phyloP scores from a whole-genome alignment of 768 basidiomycete species.

The Boletus subparvulus region DNA sequence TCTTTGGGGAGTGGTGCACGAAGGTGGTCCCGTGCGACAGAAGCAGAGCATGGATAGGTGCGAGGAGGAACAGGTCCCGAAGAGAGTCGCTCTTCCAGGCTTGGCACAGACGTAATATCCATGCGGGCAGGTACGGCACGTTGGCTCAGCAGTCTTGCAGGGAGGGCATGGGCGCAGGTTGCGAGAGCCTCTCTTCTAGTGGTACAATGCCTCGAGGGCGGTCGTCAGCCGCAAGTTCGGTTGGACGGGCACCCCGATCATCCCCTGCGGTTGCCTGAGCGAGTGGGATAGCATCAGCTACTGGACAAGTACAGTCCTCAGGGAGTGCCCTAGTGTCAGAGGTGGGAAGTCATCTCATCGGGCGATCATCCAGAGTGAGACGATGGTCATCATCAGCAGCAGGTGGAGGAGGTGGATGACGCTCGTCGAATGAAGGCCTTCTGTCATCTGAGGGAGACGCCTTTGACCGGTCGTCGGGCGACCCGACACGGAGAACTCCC shows the following conservation, averaged over 20 bases:
- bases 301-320: conserved; percentile 24
- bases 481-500: conserved; percentile 18
- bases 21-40: too few relatives aligned
- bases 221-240: conserved; percentile 25
- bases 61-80: too few relatives aligned
- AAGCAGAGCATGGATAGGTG: too few relatives aligned
- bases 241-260: conserved; percentile 26
- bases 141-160: conserved; percentile 41
- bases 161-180: conserved; percentile 32
- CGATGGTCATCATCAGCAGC: conserved; percentile 23
- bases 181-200: conserved; percentile 43
- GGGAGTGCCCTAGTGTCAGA: conserved; percentile 16
- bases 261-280: conserved; percentile 22
- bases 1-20: too few relatives aligned
- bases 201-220: conserved; percentile 27
- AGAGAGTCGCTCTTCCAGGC: conserved; percentile 43
- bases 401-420: conserved; percentile 15
- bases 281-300: conserved; percentile 19
- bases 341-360: conserved; percentile 29
- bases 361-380: conserved; percentile 33
- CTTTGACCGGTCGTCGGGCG: conserved; percentile 20
- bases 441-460: conserved; percentile 33
- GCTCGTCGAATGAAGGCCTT: conserved; percentile 31
- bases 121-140: conserved; percentile 22
- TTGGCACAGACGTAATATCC: conserved; percentile 31